phyloP scores from a whole-genome alignment of 2,329 filamentous ascomycete species.

The Xylaria sp. region DNA sequence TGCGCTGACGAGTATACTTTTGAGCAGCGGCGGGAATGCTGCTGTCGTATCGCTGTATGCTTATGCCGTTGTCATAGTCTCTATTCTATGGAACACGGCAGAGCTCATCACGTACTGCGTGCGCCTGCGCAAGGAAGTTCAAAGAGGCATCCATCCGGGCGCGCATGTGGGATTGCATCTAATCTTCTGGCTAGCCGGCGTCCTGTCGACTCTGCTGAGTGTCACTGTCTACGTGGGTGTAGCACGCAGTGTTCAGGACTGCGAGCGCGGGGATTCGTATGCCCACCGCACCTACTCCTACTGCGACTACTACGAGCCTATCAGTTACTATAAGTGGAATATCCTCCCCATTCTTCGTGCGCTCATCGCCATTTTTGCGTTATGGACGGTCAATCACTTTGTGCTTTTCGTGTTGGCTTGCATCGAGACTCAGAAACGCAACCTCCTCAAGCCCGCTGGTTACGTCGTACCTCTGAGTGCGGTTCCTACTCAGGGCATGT shows the following conservation, averaged over 20 bases:
- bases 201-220: slow-evolving; percentile 32
- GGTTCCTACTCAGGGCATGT: slow-evolving; percentile 22
- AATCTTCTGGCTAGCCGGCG: slow-evolving; percentile 37
- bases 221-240: slow-evolving; percentile 13
- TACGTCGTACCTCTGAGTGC: slow-evolving; percentile 24
- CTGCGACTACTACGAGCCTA: slow-evolving; percentile 23
- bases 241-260: background rate
- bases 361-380: slow-evolving; percentile 74
- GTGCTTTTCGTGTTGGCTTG: slow-evolving; percentile 68
- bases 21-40: slow-evolving; percentile 14
- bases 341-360: slow-evolving; percentile 46
- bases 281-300: slow-evolving; percentile 25
- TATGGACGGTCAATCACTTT: slow-evolving; percentile 81
- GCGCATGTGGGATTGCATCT: slow-evolving; percentile 41
- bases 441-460: slow-evolving; percentile 30
- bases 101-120: slow-evolving; percentile 40
- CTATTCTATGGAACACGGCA: slow-evolving; percentile 39
- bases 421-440: slow-evolving; percentile 41
- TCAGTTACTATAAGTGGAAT: slow-evolving; percentile 10
- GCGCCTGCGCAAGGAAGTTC: slow-evolving; percentile 31
- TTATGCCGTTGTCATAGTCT: slow-evolving; percentile 33
- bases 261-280: slow-evolving; percentile 1
- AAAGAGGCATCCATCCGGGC: slow-evolving; percentile 41
- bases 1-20: slow-evolving; percentile 32
- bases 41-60: slow-evolving; percentile 23